These are phyloP conservation scores for Aquilaria yunnanensis DNA, from an alignment of 345 rosid species.

Conservation along the genomic window DNA sequence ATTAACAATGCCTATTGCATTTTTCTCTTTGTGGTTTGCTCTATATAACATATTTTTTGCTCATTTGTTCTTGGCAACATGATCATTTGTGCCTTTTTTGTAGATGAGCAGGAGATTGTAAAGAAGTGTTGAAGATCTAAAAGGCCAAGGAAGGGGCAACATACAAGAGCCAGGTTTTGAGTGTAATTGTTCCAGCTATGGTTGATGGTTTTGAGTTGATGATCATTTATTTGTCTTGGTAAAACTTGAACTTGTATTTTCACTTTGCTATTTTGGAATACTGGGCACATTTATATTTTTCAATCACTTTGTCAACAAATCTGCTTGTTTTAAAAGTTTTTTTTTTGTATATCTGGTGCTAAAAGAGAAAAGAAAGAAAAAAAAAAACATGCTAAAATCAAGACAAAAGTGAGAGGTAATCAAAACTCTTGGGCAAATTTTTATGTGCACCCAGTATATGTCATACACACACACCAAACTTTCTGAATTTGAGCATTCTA, in stretches of 20 bases:
- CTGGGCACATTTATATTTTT: neutral
- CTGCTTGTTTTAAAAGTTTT: constrained; percentile 1
- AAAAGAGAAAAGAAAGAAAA: too few species aligned
- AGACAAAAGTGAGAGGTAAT: too few species aligned
- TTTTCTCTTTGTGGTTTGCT: neutral
- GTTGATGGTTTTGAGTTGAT: neutral
- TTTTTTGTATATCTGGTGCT: neutral
- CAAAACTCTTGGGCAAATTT: too few species aligned
- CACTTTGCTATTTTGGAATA: neutral
- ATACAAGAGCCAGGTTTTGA: constrained; percentile 11
- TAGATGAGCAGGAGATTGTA: constrained; percentile 79
- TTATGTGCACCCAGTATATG: too few species aligned
- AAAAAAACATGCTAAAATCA: too few species aligned
- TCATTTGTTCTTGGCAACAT: constrained; percentile 11
- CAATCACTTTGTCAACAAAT: constrained; percentile 4
- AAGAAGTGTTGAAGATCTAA: constrained; percentile 25
- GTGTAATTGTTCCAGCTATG: neutral
- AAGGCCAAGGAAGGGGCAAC: constrained; percentile 12
- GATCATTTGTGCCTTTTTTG: constrained; percentile 54
- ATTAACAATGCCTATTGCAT: neutral
- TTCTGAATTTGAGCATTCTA: too few species aligned
- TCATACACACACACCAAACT: too few species aligned
- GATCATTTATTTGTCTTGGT: neutral
- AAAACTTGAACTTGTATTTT: neutral
- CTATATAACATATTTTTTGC: neutral